Evolutionary conservation across 495 filamentous ascomycete species (phyloP).

Genomic region (Annulohypoxylon moriforme): DNA sequence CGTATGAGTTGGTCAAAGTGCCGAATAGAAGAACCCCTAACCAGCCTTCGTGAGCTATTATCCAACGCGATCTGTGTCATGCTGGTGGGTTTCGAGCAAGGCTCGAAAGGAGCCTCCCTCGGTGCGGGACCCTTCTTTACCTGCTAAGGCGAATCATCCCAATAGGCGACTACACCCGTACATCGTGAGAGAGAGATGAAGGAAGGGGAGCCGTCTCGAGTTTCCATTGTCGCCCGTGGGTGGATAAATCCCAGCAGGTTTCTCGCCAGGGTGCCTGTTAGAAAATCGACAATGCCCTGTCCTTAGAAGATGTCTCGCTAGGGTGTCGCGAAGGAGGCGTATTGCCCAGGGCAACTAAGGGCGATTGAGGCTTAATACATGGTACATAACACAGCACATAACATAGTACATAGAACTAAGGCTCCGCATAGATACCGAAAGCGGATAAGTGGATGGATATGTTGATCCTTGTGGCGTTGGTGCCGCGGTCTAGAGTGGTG

Average conservation of each 20-base stretch:
- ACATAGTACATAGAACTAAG: constrained; percentile 1
- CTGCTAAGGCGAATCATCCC: neutral
- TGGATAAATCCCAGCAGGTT: constrained; percentile 4
- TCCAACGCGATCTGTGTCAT: constrained; percentile 48
- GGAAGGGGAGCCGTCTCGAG: constrained; percentile 30
- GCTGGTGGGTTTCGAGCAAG: constrained; percentile 41
- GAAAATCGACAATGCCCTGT: constrained; percentile 17
- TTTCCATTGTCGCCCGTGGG: constrained; percentile 26
- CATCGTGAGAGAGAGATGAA: neutral
- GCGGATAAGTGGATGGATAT: constrained; percentile 5
- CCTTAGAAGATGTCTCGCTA: constrained; percentile 16
- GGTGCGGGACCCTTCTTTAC: constrained; percentile 21
- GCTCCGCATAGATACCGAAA: constrained; percentile 2
- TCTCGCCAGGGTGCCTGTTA: constrained; percentile 18
- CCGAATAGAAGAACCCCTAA: constrained; percentile 29
- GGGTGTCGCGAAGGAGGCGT: constrained; percentile 14
- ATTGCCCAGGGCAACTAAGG: neutral
- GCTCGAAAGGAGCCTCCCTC: constrained; percentile 30
- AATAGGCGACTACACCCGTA: neutral
- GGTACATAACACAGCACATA: too few species aligned
- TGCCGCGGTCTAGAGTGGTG: constrained; percentile 20
- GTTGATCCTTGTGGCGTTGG: constrained; percentile 5
- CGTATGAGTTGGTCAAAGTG: constrained; percentile 15
- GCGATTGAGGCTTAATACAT: constrained; percentile 17
- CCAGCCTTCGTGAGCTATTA: constrained; percentile 34